Evolutionary conservation across 202 grass and related monocot genomes (phyloP).

Genomic region (Musa balbisiana): DNA sequence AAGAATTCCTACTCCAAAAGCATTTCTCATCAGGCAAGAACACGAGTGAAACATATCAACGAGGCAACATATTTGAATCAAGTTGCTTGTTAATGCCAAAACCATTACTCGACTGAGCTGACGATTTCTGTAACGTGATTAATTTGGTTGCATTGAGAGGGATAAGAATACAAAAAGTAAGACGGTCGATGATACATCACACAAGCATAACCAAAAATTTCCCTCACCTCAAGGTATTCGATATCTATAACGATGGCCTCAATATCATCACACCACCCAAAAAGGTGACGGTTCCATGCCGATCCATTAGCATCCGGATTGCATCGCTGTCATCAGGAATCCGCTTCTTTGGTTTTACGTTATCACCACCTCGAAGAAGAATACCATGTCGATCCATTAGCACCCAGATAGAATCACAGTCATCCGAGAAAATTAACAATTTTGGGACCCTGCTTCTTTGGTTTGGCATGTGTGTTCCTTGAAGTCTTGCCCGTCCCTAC

Average conservation of each 20-base stretch:
- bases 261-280: neutral
- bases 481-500: constrained; percentile 3
- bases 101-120: too few relatives aligned
- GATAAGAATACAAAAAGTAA: too few relatives aligned
- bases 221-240: neutral
- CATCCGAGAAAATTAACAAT: constrained; percentile 54
- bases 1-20: too few relatives aligned
- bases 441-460: constrained; percentile 54
- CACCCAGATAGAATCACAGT: neutral
- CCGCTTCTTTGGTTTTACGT: constrained; percentile 41
- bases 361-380: too few relatives aligned
- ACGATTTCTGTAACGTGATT: too few relatives aligned
- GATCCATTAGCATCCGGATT: neutral
- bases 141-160: too few relatives aligned
- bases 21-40: too few relatives aligned
- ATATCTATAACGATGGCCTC: neutral
- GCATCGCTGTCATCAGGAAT: constrained; percentile 20
- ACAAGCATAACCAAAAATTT: neutral
- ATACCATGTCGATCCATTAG: neutral
- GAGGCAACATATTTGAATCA: too few relatives aligned
- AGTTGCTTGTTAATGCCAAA: too few relatives aligned
- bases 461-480: constrained; percentile 32
- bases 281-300: too few relatives aligned
- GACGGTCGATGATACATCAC: neutral
- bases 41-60: too few relatives aligned